A percentile compares a stretch with the other conserved stretches of the same genome.
phyloP scores from a whole-genome alignment of 1,139 yeast genomes.

The Yamadazyma membranifaciens region DNA sequence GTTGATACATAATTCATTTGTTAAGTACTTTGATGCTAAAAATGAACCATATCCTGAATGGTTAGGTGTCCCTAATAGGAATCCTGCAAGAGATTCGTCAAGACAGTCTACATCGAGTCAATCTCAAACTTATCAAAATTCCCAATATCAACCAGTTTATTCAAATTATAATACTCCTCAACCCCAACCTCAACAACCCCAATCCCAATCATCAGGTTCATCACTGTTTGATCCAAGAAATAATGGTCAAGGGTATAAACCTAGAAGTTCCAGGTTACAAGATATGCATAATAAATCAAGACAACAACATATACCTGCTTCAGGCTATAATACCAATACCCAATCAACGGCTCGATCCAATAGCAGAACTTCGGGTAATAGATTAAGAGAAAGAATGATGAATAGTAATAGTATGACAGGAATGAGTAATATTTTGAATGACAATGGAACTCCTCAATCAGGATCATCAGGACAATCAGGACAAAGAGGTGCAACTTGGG shows the following conservation, averaged over 20 bases:
- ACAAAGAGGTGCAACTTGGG: slow-evolving; percentile 27
- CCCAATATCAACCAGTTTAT: slow-evolving; percentile 26
- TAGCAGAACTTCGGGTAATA: slow-evolving; percentile 31
- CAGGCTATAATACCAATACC: slow-evolving; percentile 27
- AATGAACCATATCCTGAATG: slow-evolving; percentile 44
- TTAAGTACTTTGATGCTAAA: slow-evolving; percentile 34
- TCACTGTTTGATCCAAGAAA: slow-evolving; percentile 8
- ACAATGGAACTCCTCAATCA: background rate
- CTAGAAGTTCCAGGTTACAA: slow-evolving; percentile 39
- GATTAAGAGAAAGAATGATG: slow-evolving; percentile 40
- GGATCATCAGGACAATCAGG: background rate
- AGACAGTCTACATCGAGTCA: slow-evolving; percentile 5
- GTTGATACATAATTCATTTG: slow-evolving; percentile 45
- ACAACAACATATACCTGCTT: slow-evolving; percentile 39
- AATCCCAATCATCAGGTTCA: slow-evolving; percentile 15
- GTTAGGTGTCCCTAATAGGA: slow-evolving; percentile 32
- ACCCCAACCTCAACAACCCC: slow-evolving; percentile 13
- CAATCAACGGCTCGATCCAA: slow-evolving; percentile 26
- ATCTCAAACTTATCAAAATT: slow-evolving; percentile 15
- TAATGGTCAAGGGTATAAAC: slow-evolving; percentile 21
- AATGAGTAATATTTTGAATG: slow-evolving; percentile 12
- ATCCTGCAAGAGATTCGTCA: background rate
- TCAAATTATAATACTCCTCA: slow-evolving; percentile 23
- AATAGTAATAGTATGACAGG: slow-evolving; percentile 20
- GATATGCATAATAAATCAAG: slow-evolving; percentile 46